Percentiles rank a stretch among this genome's conserved stretches.
Evolutionary conservation across 208 protist genomes (phyloP).

Genomic region (Trypanosoma vivax): DNA sequence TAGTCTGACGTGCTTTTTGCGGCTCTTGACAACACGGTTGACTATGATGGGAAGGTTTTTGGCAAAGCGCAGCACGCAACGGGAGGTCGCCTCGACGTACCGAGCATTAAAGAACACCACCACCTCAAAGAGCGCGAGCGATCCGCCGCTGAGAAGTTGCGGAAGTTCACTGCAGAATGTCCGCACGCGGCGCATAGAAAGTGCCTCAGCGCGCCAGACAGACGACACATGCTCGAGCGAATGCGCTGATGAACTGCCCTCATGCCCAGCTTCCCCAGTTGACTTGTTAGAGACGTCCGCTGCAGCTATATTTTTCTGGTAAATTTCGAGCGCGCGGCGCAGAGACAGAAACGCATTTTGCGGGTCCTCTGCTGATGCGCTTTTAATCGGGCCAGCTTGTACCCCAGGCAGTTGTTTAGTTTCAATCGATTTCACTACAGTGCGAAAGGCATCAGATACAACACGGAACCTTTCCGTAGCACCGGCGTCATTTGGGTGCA

Average conservation of each 20-base stretch:
- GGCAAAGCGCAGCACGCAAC: conserved; percentile 69
- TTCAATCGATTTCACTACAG: conserved; percentile 62
- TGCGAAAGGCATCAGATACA: conserved; percentile 68
- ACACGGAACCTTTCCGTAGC: conserved; percentile 67
- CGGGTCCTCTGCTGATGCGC: conserved; percentile 29
- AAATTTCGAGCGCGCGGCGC: conserved; percentile 47
- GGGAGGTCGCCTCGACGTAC: conserved; percentile 63
- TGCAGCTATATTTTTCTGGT: conserved; percentile 26
- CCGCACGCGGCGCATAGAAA: conserved; percentile 54
- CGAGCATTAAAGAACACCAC: conserved; percentile 73
- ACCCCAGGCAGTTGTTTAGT: conserved; percentile 7
- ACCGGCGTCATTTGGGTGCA: conserved; percentile 60
- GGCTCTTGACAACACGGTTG: conserved; percentile 62
- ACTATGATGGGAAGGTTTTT: conserved; percentile 79
- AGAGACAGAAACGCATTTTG: conserved; percentile 47
- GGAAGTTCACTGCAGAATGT: conserved; percentile 68
- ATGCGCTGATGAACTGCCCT: conserved; percentile 32
- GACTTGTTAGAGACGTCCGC: not conserved
- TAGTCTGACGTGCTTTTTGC: conserved; percentile 40
- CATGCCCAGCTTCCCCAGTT: not conserved
- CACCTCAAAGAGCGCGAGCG: conserved; percentile 70
- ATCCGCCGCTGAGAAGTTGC: conserved; percentile 51
- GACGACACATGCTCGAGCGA: conserved; percentile 71
- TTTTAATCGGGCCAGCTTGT: not conserved
- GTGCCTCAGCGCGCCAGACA: conserved; percentile 58